Evolutionary conservation across 441 rosid species (phyloP).

Genomic region (Populus hybrid): DNA sequence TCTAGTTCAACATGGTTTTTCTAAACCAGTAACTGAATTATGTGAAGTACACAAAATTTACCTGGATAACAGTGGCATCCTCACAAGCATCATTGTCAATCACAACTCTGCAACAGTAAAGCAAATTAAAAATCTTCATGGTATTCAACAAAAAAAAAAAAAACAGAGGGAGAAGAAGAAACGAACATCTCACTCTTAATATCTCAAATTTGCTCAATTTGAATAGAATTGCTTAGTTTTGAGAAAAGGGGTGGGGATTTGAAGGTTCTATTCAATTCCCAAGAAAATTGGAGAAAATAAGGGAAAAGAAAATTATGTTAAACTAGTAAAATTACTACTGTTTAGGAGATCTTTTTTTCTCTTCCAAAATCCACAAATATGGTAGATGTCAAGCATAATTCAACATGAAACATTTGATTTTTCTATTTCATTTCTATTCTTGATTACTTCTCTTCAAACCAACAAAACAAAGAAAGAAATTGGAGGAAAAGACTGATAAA

Average conservation of each 20-base stretch:
- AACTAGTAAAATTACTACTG: neutral
- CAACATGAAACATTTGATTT: neutral
- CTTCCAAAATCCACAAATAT: neutral
- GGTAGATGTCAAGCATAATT: neutral
- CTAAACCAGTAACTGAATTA: constrained; percentile 7
- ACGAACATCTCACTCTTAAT: neutral
- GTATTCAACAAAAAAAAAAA: neutral
- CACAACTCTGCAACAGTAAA: constrained; percentile 60
- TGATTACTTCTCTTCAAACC: neutral
- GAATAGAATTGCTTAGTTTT: neutral
- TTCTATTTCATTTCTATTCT: neutral
- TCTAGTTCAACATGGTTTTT: constrained; percentile 12
- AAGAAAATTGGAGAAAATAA: neutral
- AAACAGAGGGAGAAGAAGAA: neutral
- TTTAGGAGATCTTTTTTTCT: too few relatives aligned
- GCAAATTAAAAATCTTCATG: constrained; percentile 7
- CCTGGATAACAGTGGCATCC: constrained; percentile 84
- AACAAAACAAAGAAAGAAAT: neutral
- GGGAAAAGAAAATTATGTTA: neutral
- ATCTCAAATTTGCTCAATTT: neutral
- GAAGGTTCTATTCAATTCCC: neutral
- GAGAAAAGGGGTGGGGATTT: neutral
- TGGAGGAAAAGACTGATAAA: neutral
- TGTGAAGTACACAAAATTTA: constrained; percentile 11
- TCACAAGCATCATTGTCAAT: constrained; percentile 64